A percentile compares a stretch with the other conserved stretches of the same genome.
phyloP scores from a whole-genome alignment of 106 monocot species.

The Dendrobium catenatum region DNA sequence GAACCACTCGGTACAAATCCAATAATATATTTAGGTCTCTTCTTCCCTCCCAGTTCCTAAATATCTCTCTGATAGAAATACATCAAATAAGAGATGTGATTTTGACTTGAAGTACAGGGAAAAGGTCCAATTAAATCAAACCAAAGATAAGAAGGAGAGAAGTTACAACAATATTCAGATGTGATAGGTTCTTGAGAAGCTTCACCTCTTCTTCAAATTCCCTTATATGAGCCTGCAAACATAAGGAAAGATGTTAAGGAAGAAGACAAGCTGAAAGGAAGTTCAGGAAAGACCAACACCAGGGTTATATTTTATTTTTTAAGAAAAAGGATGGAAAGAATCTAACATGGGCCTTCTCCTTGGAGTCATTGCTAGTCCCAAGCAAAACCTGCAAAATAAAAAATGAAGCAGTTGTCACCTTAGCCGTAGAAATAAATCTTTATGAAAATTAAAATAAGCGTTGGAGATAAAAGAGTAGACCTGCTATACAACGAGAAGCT shows the following conservation, averaged over 20 bases:
- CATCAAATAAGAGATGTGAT: constrained; percentile 1
- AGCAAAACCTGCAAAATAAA: constrained; percentile 63
- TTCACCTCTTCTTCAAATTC: constrained; percentile 98
- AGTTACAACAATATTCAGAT: constrained; percentile 95
- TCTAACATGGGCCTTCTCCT: constrained; percentile 81
- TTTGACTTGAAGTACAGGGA: neutral
- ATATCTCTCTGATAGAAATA: constrained; percentile 51
- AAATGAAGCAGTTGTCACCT: constrained; percentile 3
- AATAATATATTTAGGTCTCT: constrained; percentile 83
- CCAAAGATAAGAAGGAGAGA: neutral
- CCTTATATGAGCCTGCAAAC: constrained; percentile 63
- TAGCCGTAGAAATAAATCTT: neutral
- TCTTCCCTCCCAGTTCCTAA: constrained; percentile 88
- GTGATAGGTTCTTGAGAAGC: constrained; percentile 87
- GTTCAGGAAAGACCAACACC: neutral
- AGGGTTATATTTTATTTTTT: neutral
- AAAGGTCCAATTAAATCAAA: neutral
- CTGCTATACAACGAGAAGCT: constrained; percentile 84
- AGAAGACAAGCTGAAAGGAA: neutral
- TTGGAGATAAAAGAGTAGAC: constrained; percentile 12
- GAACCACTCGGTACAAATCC: constrained; percentile 94
- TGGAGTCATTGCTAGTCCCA: constrained; percentile 62
- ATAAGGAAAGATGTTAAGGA: neutral
- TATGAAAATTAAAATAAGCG: neutral
- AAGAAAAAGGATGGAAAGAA: constrained; percentile 7